These are phyloP conservation scores for Dianthus caryophyllus DNA, from an alignment of 148 eudicot genomes.

Conservation along the genomic window DNA sequence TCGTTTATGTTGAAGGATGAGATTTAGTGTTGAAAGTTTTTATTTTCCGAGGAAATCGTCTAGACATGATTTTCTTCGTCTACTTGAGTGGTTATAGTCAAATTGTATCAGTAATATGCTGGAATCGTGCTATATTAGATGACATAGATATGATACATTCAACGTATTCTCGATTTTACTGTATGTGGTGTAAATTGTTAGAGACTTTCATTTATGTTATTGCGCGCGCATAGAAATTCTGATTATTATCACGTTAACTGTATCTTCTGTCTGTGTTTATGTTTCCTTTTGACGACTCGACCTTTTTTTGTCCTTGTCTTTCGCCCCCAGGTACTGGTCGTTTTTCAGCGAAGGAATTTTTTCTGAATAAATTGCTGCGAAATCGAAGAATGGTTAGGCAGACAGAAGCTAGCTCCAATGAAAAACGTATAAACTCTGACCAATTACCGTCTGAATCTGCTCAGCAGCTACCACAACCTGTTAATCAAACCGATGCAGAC, in stretches of 20 bases:
- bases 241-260: not conserved
- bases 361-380: not conserved
- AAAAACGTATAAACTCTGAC: conserved; percentile 3
- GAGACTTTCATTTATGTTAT: not conserved
- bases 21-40: too few relatives aligned
- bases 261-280: not conserved
- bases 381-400: conserved; percentile 1
- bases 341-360: not conserved
- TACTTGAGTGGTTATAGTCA: too few relatives aligned
- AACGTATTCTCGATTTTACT: too few relatives aligned
- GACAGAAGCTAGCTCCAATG: conserved; percentile 16
- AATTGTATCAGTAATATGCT: too few relatives aligned
- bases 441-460: not conserved
- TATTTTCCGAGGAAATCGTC: too few relatives aligned
- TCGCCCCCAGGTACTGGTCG: not conserved
- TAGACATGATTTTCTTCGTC: too few relatives aligned
- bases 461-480: conserved; percentile 22
- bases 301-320: not conserved
- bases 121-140: too few relatives aligned
- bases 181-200: too few relatives aligned
- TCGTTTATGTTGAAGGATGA: too few relatives aligned
- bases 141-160: too few relatives aligned
- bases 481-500: conserved; percentile 30
- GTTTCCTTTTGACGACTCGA: not conserved
- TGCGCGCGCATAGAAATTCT: not conserved